Evolutionary conservation across 2,329 filamentous ascomycete genomes (phyloP), one percentile per base, ranked within the genome.

Genomic region (Grosmannia serpens): DNA sequence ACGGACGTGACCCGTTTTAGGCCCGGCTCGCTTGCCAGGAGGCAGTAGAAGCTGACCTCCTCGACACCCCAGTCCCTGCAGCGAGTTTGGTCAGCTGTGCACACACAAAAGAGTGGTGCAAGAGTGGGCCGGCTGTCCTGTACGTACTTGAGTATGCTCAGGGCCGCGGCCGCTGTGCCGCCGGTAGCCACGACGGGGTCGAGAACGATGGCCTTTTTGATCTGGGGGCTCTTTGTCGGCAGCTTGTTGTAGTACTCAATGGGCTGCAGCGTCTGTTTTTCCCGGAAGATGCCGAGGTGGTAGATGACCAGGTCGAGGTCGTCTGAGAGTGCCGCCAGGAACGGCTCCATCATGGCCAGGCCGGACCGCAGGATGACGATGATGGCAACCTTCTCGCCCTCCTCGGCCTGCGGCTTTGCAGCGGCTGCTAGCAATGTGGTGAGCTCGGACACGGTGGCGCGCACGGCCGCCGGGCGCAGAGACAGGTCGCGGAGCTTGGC

Each of bases 171-270:
- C 58, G 88, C 88, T 3, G 92, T 97, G 1, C 89, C 90, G 41
- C 92, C 92, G 0, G 92, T 96, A 1, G 92, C 92, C 68, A 96
- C 94, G 65, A 96, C 83, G 4, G 92, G 92, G 69, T 97, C 92
- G 55, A 96, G 81, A 57, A 96, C 77, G 69, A 96, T 87, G 60
- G 91, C 91, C 54, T 57, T 71, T 1, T 76, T 71, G 5, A 74
- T 69, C 44, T 72, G 68, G 46, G 69, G 63, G 55, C 76, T 69
- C 73, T 89, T 86, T 72, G 88, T 85, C 35, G 91, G 90, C 22
- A 96, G 85, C 73, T 96, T 95, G 78, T 96, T 96, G 81, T 96
- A 96, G 80, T 96, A 96, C 74, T 95, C 91, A 59, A 96, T 91
- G 6, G 91, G 89, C 67, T 89, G 84, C 59, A 96, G 85, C 54